A percentile compares a stretch with the other conserved stretches of the same genome.
phyloP scores from a whole-genome alignment of 1,284 basidiomycete species.

The Naganishia sp. region DNA sequence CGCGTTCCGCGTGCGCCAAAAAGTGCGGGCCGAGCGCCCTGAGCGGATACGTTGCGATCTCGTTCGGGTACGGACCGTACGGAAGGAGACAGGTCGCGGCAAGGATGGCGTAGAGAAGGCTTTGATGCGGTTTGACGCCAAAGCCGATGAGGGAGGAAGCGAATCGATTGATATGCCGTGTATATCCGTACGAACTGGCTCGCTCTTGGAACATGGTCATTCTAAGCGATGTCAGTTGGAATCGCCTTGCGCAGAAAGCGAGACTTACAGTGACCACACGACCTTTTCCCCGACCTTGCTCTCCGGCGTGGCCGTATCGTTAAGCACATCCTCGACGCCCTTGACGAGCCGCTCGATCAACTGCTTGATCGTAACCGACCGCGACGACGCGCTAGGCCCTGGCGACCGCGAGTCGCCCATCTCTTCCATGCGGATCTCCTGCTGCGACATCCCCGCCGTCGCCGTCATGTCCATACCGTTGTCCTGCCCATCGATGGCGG shows the following conservation, averaged over 20 bases:
- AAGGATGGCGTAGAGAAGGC: conserved; percentile 32
- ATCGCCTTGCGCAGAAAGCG: not conserved
- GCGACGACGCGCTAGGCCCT: not conserved
- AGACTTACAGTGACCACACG: conserved; percentile 22
- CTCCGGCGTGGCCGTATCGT: conserved; percentile 3
- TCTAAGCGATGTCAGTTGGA: not conserved
- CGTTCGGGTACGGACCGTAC: conserved; percentile 18
- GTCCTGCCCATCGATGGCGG: not conserved
- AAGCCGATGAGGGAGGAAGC: conserved; percentile 25
- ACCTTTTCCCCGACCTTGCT: conserved; percentile 23
- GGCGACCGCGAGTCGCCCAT: conserved; percentile 8
- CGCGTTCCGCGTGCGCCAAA: conserved; percentile 35
- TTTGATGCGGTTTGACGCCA: conserved; percentile 24
- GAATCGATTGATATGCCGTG: conserved; percentile 20
- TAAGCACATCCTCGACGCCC: conserved; percentile 20
- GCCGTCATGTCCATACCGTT: not conserved
- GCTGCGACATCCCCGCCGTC: not conserved
- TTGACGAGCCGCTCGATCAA: conserved; percentile 18
- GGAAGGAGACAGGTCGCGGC: conserved; percentile 21
- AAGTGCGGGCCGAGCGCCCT: conserved; percentile 32
- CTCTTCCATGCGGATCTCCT: not conserved
- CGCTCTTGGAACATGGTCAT: conserved; percentile 27
- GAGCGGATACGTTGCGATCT: conserved; percentile 21
- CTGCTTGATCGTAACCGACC: conserved; percentile 9
- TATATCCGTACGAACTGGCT: conserved; percentile 20